A percentile compares a stretch with the other conserved stretches of the same genome.
Evolutionary conservation across 176 grass and related monocot genomes (phyloP).

Genomic region (Juncus effusus): DNA sequence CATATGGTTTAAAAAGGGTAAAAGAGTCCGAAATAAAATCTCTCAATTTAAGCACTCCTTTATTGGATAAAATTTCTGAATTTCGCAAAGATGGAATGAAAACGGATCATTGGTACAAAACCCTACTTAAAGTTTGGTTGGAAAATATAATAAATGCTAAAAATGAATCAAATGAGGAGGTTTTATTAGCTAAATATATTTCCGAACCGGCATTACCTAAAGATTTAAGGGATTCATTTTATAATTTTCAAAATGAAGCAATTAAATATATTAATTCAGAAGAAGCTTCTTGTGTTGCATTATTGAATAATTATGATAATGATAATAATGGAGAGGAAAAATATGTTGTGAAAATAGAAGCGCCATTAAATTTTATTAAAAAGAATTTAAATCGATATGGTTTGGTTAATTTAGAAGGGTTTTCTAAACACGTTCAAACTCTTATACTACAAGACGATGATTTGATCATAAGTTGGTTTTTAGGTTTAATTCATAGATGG

Average conservation of each 20-base stretch:
- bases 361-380: conserved; percentile 54
- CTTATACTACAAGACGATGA: conserved; percentile 94
- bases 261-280: conserved; percentile 60
- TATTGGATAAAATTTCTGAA: conserved; percentile 76
- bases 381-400: conserved; percentile 76
- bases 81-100: conserved; percentile 93
- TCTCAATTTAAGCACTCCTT: conserved; percentile 71
- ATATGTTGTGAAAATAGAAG: conserved; percentile 49
- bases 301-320: conserved; percentile 44
- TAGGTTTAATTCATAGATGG: conserved; percentile 75
- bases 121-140: conserved; percentile 86
- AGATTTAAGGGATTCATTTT: conserved; percentile 73
- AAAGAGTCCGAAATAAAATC: conserved; percentile 96
- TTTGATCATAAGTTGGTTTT: conserved; percentile 91
- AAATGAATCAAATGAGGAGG: conserved; percentile 52
- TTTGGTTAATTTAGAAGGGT: conserved; percentile 70
- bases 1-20: conserved; percentile 80
- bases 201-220: conserved; percentile 62
- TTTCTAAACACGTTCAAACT: conserved; percentile 59
- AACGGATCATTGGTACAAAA: conserved; percentile 97
- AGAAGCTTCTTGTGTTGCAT: conserved; percentile 40
- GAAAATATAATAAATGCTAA: conserved; percentile 61
- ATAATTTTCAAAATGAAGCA: conserved; percentile 80
- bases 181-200: conserved; percentile 86
- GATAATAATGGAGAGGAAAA: conserved; percentile 21